Conservation (phyloP, 805 yeast species). For the Pichia manshurica region DNA sequence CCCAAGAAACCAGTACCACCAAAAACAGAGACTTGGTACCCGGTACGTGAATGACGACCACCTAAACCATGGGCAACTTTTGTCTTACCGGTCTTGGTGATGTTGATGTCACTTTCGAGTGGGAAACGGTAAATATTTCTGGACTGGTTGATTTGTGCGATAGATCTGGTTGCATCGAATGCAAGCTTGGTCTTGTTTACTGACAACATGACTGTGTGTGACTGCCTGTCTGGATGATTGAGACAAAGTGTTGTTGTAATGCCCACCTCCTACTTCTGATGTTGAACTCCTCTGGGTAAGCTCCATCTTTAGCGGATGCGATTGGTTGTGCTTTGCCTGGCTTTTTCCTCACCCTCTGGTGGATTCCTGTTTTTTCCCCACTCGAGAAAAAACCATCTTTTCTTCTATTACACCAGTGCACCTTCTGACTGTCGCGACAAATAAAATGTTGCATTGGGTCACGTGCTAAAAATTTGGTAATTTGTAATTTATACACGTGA, state of each 20-base stretch:
- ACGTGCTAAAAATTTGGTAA: too few species aligned
- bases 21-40: slow-evolving; percentile 83
- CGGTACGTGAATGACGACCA: slow-evolving; percentile 80
- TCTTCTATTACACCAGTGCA: not conserved
- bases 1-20: slow-evolving; percentile 82
- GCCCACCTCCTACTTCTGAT: too few species aligned
- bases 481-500: too few species aligned
- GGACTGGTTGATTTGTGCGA: slow-evolving; percentile 8
- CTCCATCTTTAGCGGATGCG: too few species aligned
- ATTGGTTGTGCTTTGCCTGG: too few species aligned
- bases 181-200: slow-evolving; percentile 9
- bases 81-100: slow-evolving; percentile 72
- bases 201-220: slow-evolving; percentile 5
- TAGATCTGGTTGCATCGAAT: slow-evolving; percentile 6
- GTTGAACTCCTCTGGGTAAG: too few species aligned
- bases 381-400: not conserved
- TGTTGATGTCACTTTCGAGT: slow-evolving; percentile 55
- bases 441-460: too few species aligned
- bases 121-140: slow-evolving; percentile 30
- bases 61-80: slow-evolving; percentile 67
- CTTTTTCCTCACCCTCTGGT: too few species aligned
- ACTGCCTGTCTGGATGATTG: too few species aligned
- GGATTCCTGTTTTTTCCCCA: not conserved
- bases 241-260: too few species aligned
- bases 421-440: not conserved